These are phyloP conservation scores for Boletus patriciae DNA, from an alignment of 768 basidiomycete species.

Conservation along the genomic window DNA sequence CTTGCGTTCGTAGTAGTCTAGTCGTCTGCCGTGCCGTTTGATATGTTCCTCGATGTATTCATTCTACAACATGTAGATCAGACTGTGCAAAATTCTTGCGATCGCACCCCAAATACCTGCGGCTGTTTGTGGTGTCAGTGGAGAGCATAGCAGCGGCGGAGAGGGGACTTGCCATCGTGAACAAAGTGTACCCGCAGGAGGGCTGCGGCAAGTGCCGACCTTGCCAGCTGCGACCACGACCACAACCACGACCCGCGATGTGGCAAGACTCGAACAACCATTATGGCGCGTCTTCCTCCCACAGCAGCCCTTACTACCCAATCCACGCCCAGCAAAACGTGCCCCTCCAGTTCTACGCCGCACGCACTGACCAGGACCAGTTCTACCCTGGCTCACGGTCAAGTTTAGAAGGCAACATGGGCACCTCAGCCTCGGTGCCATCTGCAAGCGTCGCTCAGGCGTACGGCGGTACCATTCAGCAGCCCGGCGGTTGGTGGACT, in stretches of 20 bases:
- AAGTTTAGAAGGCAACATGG: conserved; percentile 73
- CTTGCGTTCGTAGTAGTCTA: conserved; percentile 97
- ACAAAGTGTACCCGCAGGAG: conserved; percentile 1
- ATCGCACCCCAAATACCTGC: conserved; percentile 47
- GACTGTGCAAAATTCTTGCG: background rate
- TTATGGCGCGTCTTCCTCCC: conserved; percentile 61
- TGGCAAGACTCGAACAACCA: conserved; percentile 69
- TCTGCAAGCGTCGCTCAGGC: conserved; percentile 45
- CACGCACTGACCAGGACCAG: conserved; percentile 52
- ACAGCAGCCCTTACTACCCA: conserved; percentile 55
- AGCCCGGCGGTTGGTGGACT: conserved; percentile 84
- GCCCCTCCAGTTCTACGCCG: conserved; percentile 78
- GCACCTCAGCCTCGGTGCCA: conserved; percentile 52
- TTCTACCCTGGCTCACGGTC: conserved; percentile 73
- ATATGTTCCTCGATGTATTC: conserved; percentile 99
- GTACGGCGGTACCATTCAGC: conserved; percentile 74
- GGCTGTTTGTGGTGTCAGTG: conserved; percentile 45
- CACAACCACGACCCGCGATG: conserved; percentile 42
- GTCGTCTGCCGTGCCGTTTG: conserved; percentile 91
- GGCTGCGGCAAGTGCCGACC: conserved; percentile 32
- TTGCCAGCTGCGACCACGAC: conserved; percentile 8
- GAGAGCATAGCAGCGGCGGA: background rate
- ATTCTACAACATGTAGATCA: conserved; percentile 56
- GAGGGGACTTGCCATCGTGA: conserved; percentile 29
- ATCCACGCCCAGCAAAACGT: conserved; percentile 47